Evolutionary conservation across 2,329 filamentous ascomycete species (phyloP).

Genomic region (Periglandula ipomoeae): DNA sequence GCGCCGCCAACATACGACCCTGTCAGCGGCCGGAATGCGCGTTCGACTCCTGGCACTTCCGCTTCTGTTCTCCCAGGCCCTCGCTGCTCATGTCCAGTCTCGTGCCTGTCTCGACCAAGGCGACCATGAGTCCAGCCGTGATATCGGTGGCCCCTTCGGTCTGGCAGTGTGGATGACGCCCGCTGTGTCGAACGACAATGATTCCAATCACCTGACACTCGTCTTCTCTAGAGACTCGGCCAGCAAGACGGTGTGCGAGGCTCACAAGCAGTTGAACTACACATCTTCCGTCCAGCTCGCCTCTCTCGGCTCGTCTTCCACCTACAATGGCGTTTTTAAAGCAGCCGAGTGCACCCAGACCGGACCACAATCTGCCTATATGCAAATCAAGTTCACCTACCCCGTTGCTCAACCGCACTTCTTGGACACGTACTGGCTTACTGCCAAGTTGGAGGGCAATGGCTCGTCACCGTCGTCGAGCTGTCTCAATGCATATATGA

Average conservation of each 20-base stretch:
- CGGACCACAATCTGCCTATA: not conserved
- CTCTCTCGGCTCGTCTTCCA: slow-evolving; percentile 1
- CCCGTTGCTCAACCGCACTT: not conserved
- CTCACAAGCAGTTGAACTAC: not conserved
- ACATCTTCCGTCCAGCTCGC: not conserved
- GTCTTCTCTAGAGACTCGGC: not conserved
- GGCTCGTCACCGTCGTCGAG: not conserved
- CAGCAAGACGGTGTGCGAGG: not conserved
- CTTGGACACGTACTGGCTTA: slow-evolving; percentile 2
- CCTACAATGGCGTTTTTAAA: not conserved
- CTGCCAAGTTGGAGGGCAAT: not conserved
- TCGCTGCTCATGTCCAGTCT: slow-evolving; percentile 1
- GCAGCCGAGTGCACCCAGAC: not conserved
- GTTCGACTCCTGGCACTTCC: not conserved
- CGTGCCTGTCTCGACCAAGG: not conserved
- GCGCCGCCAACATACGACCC: not conserved
- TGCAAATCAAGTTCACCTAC: not conserved
- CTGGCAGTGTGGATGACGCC: not conserved
- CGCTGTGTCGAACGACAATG: not conserved
- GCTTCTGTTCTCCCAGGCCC: not conserved
- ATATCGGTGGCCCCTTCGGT: not conserved
- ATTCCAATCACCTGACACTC: not conserved
- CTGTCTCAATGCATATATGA: slow-evolving; percentile 2
- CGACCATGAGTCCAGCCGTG: not conserved
- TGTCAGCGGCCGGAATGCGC: not conserved